Base-by-base conservation (phyloP, 805 yeast genomes). In the Kuraishia ogatae region DNA sequence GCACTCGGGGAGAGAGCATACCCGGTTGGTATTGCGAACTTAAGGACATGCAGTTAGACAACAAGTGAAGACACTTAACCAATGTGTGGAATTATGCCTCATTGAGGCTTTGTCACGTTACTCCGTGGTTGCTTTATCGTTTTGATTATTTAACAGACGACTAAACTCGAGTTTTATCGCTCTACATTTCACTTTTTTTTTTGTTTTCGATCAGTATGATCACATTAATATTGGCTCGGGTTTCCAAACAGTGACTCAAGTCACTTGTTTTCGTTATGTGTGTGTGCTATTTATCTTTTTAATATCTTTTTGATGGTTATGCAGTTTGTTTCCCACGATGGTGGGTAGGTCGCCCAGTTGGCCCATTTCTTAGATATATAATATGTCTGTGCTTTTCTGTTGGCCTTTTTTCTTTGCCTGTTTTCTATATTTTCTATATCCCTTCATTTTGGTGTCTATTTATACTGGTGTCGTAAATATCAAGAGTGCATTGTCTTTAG, bases 1-100 rank as follows among this genome's bases (percentile, higher is more conserved):
- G 73, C 1, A 47, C 63, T 11, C 59, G 61, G 28, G 75, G 74
- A 10, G 66, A 67, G 51, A 71, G 66, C 53, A 70, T 71, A 24
- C 56, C 57, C 43, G 75, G 75, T 1, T 68, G 67, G 60, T 39
- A 60, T 10, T 47, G 58, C 52, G 68, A 63, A 55, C 57, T 53
- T 59, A 43, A 39, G 15, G 68, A 17, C 24, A 28, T 17, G 24
- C 17, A 7, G 26, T 24, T n/a, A 20, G 57, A 20, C 48, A 22
- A 20, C 55, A 55, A 66, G 61, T 61, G 71, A 68, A 60, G n/a
- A n/a, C n/a, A n/a, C n/a, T n/a, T n/a, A n/a, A n/a, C n/a, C n/a
- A n/a, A n/a, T n/a, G n/a, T n/a, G n/a, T 26, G 29, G 29, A 6
- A 26, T 26, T 26, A 26, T 26, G 10, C 10, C 29, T 26, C 10